These are phyloP conservation scores for Axilococcus clingmanii DNA, from an alignment of 139 green algal genomes.

Conservation along the genomic window DNA sequence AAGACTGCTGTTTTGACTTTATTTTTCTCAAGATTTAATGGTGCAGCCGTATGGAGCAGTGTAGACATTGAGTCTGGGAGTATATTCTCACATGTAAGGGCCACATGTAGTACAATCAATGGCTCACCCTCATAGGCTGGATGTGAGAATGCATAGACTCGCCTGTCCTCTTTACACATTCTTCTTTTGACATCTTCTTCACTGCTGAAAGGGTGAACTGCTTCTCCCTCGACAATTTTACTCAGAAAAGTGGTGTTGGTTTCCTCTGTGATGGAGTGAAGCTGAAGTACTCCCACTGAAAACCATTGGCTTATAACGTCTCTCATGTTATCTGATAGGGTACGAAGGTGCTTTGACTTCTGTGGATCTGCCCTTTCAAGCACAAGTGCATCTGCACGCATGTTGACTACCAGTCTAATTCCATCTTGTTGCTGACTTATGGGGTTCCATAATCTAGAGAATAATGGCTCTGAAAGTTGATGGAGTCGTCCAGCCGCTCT, in stretches of 20 bases:
- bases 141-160: background rate
- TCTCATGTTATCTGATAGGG: conserved; percentile 21
- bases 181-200: background rate
- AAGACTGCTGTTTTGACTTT: conserved; percentile 44
- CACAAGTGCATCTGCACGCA: conserved; percentile 49
- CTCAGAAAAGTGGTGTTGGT: conserved; percentile 50
- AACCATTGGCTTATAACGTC: conserved; percentile 57
- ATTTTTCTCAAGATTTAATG: background rate
- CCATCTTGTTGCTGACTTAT: conserved; percentile 46
- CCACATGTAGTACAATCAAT: conserved; percentile 65
- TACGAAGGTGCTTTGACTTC: conserved; percentile 1
- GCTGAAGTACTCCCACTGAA: conserved; percentile 51
- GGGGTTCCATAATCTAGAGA: conserved; percentile 45
- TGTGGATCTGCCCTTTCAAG: background rate
- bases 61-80: no score
- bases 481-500: conserved; percentile 23
- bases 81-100: no score
- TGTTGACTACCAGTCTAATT: conserved; percentile 55
- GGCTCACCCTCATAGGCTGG: conserved; percentile 29
- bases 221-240: conserved; percentile 25
- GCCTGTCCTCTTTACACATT: background rate
- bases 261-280: conserved; percentile 62
- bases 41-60: no score
- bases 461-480: conserved; percentile 39
- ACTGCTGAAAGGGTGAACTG: background rate